Percentiles rank a stretch among this genome's conserved stretches.
Evolutionary conservation across 2,329 filamentous ascomycete species (phyloP).

Genomic region (Beauveria asiatica): DNA sequence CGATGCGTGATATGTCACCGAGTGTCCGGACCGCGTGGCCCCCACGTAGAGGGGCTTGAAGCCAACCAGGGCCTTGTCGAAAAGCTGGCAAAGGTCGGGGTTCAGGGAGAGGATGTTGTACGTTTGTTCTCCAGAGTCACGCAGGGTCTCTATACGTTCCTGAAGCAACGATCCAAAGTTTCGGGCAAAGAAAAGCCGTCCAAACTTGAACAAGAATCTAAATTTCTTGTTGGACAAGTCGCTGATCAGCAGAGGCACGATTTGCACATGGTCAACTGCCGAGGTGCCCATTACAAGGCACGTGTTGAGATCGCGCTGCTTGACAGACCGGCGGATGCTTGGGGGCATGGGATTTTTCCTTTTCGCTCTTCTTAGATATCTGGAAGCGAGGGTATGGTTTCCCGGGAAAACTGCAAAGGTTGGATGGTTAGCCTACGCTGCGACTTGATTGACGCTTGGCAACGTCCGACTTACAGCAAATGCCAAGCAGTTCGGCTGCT

Average conservation of each 20-base stretch:
- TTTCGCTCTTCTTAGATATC: too few species aligned
- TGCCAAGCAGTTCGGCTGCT: not conserved
- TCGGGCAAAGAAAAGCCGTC: not conserved
- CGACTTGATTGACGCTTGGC: not conserved
- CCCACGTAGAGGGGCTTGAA: not conserved
- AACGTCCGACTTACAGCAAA: not conserved
- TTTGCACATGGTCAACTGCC: not conserved
- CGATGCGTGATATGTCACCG: not conserved
- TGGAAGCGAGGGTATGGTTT: not conserved
- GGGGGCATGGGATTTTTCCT: not conserved
- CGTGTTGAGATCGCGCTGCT: not conserved
- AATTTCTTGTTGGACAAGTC: too few species aligned
- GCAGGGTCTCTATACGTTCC: not conserved
- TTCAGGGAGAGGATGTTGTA: not conserved
- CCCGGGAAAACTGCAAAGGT: not conserved
- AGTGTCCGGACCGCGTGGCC: not conserved
- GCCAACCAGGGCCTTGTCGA: not conserved
- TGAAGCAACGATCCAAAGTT: not conserved
- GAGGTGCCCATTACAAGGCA: not conserved
- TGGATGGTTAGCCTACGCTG: not conserved
- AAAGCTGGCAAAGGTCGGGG: not conserved
- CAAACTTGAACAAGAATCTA: too few species aligned
- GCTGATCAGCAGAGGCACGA: not conserved
- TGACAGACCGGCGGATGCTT: not conserved
- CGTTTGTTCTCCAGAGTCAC: not conserved